phyloP scores from a whole-genome alignment of 2,329 filamentous ascomycete genomes.

The Cladophialophora bantiana region DNA sequence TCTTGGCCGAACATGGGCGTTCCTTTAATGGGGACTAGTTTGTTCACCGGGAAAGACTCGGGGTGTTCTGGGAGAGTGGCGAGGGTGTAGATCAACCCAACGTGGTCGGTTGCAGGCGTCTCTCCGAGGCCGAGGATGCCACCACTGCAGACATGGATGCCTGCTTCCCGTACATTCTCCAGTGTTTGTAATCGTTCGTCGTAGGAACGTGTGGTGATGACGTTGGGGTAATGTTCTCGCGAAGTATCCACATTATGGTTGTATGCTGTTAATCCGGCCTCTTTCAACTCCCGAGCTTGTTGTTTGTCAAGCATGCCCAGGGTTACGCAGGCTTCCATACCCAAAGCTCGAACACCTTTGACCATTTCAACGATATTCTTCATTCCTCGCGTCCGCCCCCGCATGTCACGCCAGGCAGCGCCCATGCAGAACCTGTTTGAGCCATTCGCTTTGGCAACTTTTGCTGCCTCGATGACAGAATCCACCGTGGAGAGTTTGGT shows the following conservation, averaged over 20 bases:
- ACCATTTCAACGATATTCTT: constrained; percentile 89
- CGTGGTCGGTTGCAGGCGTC: constrained; percentile 72
- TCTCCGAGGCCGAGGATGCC: constrained; percentile 88
- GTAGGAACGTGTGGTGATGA: constrained; percentile 86
- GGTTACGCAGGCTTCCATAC: constrained; percentile 93
- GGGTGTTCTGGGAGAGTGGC: constrained; percentile 81
- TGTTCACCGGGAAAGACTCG: constrained; percentile 90
- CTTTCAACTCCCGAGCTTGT: constrained; percentile 82
- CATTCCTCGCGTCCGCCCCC: constrained; percentile 81
- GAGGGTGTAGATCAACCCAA: constrained; percentile 83
- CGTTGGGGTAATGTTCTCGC: constrained; percentile 79
- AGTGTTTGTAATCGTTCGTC: constrained; percentile 86
- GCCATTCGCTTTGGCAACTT: constrained; percentile 79
- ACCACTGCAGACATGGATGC: constrained; percentile 88
- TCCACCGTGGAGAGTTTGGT: constrained; percentile 78
- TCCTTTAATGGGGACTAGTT: constrained; percentile 87
- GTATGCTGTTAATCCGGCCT: constrained; percentile 85
- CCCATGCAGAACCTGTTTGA: constrained; percentile 96
- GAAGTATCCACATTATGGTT: constrained; percentile 95
- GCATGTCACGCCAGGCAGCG: constrained; percentile 93
- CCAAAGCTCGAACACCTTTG: constrained; percentile 76
- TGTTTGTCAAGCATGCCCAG: constrained; percentile 86
- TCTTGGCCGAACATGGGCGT: constrained; percentile 80
- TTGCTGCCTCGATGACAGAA: constrained; percentile 78
- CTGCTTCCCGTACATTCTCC: constrained; percentile 79